Evolutionary conservation across 1,139 yeast species (phyloP).

Genomic region (Diutina siamensis): DNA sequence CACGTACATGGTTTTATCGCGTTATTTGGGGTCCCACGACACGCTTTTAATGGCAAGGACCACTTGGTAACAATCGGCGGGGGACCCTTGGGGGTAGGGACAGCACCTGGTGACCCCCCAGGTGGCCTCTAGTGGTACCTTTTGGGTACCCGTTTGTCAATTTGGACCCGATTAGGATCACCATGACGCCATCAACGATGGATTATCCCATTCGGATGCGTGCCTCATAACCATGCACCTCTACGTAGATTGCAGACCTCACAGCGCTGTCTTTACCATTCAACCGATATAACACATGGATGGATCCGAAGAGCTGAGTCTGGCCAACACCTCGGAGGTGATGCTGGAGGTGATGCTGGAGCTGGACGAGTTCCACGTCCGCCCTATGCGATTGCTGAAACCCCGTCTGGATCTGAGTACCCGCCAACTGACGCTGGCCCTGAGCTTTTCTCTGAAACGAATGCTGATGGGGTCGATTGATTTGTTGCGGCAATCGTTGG

Average conservation of each 20-base stretch:
- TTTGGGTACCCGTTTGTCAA: no score
- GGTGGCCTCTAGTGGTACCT: no score
- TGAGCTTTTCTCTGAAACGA: neutral
- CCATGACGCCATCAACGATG: no score
- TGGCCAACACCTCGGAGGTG: neutral
- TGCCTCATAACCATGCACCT: neutral
- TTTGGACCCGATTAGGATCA: no score
- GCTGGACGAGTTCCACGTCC: slow-evolving; percentile 1
- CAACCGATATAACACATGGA: no score
- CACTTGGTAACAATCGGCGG: neutral
- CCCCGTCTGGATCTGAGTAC: neutral
- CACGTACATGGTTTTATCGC: neutral
- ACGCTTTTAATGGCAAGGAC: neutral
- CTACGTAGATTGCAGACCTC: neutral
- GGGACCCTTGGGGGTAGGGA: neutral
- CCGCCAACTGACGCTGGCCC: neutral
- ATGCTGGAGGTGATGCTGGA: slow-evolving; percentile 5
- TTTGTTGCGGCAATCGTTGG: neutral
- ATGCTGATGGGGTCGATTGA: slow-evolving; percentile 4
- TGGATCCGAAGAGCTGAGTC: neutral
- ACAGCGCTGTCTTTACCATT: no score
- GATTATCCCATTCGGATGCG: no score
- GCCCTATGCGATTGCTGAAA: slow-evolving; percentile 3
- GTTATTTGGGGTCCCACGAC: no score
- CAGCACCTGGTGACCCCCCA: no score